Base-by-base conservation (phyloP, 495 filamentous ascomycete genomes). In the Podospora australis region DNA sequence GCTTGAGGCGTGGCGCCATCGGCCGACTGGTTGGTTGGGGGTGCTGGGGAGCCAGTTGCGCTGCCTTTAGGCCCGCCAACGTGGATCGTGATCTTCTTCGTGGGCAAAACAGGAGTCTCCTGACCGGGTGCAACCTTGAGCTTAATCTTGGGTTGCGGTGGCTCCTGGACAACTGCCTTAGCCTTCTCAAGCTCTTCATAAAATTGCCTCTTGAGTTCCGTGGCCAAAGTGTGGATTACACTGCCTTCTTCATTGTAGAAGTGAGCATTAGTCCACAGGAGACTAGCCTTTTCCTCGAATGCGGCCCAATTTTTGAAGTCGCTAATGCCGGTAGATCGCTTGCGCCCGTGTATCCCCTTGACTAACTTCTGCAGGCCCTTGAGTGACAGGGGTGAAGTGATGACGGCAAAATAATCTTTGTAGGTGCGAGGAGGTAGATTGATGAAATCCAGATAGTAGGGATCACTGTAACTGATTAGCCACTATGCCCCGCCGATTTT, bases 231-330 rank as follows among this genome's bases (percentile, higher is more conserved):
- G 42, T 75, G 83, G 30, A 95, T 85, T 13, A 83, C 80, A 56
- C 90, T 95, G 2, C 77, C 86, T 55, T 94, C 89, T 57, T 94
- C 89, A 55, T 96, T 96, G 66, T 90, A 96, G 23, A 81, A 78
- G 41, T 82, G 80, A 4, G 90, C 90, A 67, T 96, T 96, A 29
- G 74, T 78, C 86, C 88, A 94, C 23, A 95, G 83, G 45, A 83
- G 77, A 52, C 75, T 81, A 38, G 87, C 72, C 49, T 84, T 87
- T 10, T 85, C 78, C 63, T 90, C 87, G 49, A 95, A 91, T 3
- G 79, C 73, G 34, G 80, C 66, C 90, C 90, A 96, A 19, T 66
- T 82, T 53, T 84, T 85, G 63, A 88, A 83, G 25, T 85, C 79
- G 22, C 82, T 86, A 10, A 77, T 63, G n/a, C 77, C 79, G 1